Evolutionary conservation across 306 rosid genomes (phyloP).

Genomic region (Glycine soja): DNA sequence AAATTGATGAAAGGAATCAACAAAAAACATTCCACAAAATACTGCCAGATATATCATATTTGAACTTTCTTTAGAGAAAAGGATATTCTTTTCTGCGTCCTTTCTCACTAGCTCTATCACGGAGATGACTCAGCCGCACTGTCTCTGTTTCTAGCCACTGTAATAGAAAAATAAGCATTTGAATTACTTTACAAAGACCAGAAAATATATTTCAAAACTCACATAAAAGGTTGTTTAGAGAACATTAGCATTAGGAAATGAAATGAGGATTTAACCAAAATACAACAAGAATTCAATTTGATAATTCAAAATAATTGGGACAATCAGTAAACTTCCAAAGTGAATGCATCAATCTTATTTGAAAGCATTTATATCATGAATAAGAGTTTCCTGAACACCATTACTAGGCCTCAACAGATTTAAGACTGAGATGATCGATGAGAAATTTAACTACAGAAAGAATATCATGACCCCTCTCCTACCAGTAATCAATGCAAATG

Average conservation of each 20-base stretch:
- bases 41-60: constrained; percentile 33
- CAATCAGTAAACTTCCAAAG: constrained; percentile 11
- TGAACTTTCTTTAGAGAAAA: constrained; percentile 46
- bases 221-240: constrained; percentile 9
- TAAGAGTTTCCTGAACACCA: not conserved
- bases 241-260: not conserved
- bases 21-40: constrained; percentile 1
- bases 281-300: constrained; percentile 26
- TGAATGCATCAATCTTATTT: constrained; percentile 30
- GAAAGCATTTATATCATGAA: not conserved
- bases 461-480: constrained; percentile 23
- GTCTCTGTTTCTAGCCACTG: constrained; percentile 97
- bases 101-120: constrained; percentile 99
- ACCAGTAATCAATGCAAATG: not conserved
- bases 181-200: constrained; percentile 35
- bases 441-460: not conserved
- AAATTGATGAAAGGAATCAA: constrained; percentile 11
- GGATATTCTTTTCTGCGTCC: constrained; percentile 99
- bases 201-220: constrained; percentile 16
- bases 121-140: constrained; percentile 91
- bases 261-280: constrained; percentile 24
- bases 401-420: not conserved
- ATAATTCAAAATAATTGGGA: constrained; percentile 13
- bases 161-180: constrained; percentile 43
- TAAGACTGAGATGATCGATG: not conserved